Evolutionary conservation across 768 basidiomycete genomes (phyloP).

Genomic region (Rhodotorula sphaerocarpa): DNA sequence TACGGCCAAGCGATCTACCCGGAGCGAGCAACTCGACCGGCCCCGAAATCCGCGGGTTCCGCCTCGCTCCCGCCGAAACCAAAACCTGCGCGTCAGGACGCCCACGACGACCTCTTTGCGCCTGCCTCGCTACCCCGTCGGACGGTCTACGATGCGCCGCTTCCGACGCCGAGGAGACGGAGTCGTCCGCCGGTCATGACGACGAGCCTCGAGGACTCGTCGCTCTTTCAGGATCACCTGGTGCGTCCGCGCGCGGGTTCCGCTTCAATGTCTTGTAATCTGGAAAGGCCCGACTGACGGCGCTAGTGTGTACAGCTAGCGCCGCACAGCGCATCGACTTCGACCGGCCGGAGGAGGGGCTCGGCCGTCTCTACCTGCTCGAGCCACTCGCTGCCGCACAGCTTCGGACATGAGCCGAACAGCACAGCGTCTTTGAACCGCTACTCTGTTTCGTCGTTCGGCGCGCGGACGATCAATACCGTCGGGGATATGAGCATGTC

Average conservation of each 20-base stretch:
- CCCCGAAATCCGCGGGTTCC: conserved; percentile 4
- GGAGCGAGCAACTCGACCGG: neutral
- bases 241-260: too few species aligned
- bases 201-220: too few species aligned
- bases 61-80: neutral
- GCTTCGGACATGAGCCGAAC: neutral
- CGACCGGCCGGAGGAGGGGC: neutral
- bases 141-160: too few species aligned
- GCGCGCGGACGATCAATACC: conserved; percentile 18
- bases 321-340: too few species aligned
- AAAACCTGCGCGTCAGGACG: neutral
- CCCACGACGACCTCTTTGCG: conserved; percentile 4
- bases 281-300: too few species aligned
- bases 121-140: neutral
- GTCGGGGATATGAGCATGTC: conserved; percentile 19
- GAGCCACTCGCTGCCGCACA: conserved; percentile 4
- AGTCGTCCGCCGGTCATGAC: too few species aligned
- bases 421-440: neutral
- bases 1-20: neutral
- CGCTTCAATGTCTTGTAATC: too few species aligned
- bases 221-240: too few species aligned
- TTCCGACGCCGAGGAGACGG: too few species aligned
- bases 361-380: conserved; percentile 21
- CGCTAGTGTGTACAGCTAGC: too few species aligned
- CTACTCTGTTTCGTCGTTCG: conserved; percentile 18